These are phyloP conservation scores for Citrullus mucosospermus DNA, from an alignment of 306 rosid genomes.

Conservation along the genomic window DNA sequence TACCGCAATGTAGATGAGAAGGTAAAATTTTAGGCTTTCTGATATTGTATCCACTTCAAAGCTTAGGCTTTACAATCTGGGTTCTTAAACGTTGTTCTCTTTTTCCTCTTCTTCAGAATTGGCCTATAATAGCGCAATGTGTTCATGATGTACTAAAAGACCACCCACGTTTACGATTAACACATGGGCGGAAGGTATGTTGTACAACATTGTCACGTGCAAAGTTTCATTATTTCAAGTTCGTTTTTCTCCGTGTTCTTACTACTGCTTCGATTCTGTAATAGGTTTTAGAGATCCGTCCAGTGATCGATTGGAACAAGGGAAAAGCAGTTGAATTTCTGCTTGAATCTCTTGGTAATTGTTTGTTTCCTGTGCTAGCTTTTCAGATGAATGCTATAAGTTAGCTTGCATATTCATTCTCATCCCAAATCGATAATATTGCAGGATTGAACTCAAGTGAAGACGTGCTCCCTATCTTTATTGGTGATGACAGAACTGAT, in stretches of 20 bases:
- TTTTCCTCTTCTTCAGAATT: conserved; percentile 37
- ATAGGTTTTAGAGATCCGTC: conserved; percentile 96
- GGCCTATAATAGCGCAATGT: conserved; percentile 60
- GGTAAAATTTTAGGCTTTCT: conserved; percentile 15
- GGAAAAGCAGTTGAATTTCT: conserved; percentile 95
- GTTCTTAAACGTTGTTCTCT: neutral
- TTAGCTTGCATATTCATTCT: neutral
- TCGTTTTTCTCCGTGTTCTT: neutral
- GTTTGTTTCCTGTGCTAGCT: neutral
- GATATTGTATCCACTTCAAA: neutral
- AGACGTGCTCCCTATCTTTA: conserved; percentile 68
- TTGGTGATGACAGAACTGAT: conserved; percentile 86
- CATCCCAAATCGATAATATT: neutral
- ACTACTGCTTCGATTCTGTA: neutral
- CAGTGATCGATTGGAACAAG: conserved; percentile 87
- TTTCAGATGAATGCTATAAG: neutral
- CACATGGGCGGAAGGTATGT: conserved; percentile 83
- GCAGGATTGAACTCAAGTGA: conserved; percentile 44
- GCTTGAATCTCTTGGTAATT: conserved; percentile 70
- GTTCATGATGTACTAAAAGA: conserved; percentile 72
- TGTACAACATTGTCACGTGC: neutral
- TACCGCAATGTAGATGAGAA: conserved; percentile 86
- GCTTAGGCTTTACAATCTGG: neutral
- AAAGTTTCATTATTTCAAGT: neutral
- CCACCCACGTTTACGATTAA: conserved; percentile 70